Percentiles rank a stretch among this genome's conserved stretches.
These are phyloP conservation scores for Agarophyton chilense DNA, from an alignment of 23 red algal species.

Conservation along the genomic window DNA sequence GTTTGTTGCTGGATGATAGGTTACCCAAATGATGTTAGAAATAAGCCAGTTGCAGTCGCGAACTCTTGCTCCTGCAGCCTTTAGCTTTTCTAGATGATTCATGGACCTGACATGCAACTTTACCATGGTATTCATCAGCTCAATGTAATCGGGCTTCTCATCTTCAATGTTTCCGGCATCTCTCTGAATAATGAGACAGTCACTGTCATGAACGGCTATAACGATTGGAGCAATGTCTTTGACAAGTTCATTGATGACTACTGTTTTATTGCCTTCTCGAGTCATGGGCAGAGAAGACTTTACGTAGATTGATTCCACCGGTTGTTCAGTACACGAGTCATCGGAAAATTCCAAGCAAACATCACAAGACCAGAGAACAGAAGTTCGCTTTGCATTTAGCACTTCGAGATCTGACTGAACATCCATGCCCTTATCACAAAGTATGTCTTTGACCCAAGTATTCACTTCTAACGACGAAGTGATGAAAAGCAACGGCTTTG, in stretches of 20 bases:
- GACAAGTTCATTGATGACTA: not conserved
- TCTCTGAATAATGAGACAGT: not conserved
- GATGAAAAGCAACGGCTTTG: not conserved
- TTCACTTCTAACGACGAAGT: not conserved
- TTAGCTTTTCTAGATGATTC: not conserved
- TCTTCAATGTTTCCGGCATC: not conserved
- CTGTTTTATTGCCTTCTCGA: not conserved
- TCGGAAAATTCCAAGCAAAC: not conserved
- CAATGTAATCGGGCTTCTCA: not conserved
- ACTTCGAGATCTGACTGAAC: not conserved
- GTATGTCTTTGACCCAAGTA: not conserved
- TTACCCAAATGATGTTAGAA: conserved; percentile 4
- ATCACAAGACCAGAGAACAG: not conserved
- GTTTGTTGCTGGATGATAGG: not conserved
- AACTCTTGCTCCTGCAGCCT: not conserved
- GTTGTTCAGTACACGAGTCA: not conserved
- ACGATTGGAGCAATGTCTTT: conserved; percentile 1
- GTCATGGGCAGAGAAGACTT: not conserved
- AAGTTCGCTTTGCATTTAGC: not conserved
- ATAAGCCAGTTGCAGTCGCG: not conserved
- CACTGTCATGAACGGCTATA: conserved; percentile 1
- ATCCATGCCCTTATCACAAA: not conserved
- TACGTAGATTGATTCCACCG: not conserved
- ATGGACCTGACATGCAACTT: not conserved
- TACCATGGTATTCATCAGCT: not conserved